Percentiles rank a stretch among this genome's conserved stretches.
Conservation (phyloP, 2,329 filamentous ascomycete genomes). For the Pseudovirgaria hyperparasitica region DNA sequence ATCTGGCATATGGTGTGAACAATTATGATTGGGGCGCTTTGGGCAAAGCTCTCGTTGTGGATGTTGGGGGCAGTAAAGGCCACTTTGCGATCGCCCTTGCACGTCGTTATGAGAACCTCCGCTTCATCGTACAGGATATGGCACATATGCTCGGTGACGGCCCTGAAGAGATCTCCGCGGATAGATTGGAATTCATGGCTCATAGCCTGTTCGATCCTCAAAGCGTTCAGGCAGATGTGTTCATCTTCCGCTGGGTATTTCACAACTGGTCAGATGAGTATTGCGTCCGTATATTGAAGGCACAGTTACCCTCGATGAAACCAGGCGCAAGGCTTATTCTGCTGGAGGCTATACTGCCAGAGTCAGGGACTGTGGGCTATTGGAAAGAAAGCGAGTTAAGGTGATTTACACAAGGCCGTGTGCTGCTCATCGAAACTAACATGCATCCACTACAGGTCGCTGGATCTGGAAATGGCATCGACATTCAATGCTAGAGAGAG, state of each 20-base stretch:
- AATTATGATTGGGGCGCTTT: conserved; percentile 15
- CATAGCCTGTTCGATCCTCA: conserved; percentile 8
- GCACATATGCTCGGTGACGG: conserved; percentile 10
- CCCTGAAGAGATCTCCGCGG: conserved; percentile 13
- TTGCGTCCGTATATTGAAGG: conserved; percentile 4
- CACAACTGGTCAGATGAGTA: conserved; percentile 5
- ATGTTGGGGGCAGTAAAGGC: conserved; percentile 11
- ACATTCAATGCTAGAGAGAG: conserved; percentile 7
- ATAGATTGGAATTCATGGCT: conserved; percentile 6
- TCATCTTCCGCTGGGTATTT: conserved; percentile 9
- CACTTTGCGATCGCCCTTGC: conserved; percentile 7
- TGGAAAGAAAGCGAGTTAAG: conserved; percentile 10
- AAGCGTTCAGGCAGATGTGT: conserved; percentile 11
- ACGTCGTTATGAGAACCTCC: conserved; percentile 10
- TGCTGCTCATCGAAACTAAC: conserved; percentile 1
- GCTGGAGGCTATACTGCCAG: conserved; percentile 8
- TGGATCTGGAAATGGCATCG: conserved; percentile 6
- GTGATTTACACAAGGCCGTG: conserved; percentile 3
- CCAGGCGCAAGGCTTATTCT: conserved; percentile 8
- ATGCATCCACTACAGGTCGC: conserved; percentile 9
- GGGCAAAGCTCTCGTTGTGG: conserved; percentile 14
- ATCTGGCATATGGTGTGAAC: conserved; percentile 6
- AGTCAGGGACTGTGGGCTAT: conserved; percentile 11
- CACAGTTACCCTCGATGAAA: conserved; percentile 7
- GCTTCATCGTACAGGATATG: conserved; percentile 18